These are phyloP conservation scores for Ogataea paradorogensis DNA, from an alignment of 805 yeast genomes.

Conservation along the genomic window DNA sequence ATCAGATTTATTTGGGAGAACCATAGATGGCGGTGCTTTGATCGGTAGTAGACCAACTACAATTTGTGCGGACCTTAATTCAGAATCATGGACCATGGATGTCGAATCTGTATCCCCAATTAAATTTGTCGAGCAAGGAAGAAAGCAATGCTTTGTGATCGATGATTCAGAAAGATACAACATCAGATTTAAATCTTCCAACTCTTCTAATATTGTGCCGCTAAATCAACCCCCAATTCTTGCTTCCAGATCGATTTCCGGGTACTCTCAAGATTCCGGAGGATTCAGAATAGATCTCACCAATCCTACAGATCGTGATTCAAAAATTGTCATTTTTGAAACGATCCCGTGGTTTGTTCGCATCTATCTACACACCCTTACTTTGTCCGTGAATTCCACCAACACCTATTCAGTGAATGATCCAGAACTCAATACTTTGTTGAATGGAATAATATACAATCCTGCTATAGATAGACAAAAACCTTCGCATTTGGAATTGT, in stretches of 20 bases:
- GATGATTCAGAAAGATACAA: conserved; percentile 31
- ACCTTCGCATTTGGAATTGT: conserved; percentile 80
- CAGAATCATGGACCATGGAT: conserved; percentile 42
- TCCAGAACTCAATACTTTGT: conserved; percentile 33
- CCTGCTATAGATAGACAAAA: conserved; percentile 80
- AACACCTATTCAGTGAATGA: conserved; percentile 23
- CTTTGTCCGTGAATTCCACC: conserved; percentile 32
- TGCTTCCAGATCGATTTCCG: conserved; percentile 85
- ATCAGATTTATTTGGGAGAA: conserved; percentile 66
- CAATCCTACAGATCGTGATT: conserved; percentile 56
- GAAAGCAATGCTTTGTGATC: conserved; percentile 25
- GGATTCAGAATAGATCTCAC: conserved; percentile 76
- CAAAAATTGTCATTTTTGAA: conserved; percentile 66
- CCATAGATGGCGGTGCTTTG: conserved; percentile 61
- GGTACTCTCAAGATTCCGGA: conserved; percentile 88
- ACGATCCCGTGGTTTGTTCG: conserved; percentile 92
- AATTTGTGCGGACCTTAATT: conserved; percentile 42
- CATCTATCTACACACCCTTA: conserved; percentile 69
- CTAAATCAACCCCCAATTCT: conserved; percentile 55
- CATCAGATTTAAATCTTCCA: conserved; percentile 40
- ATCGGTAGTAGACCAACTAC: conserved; percentile 44
- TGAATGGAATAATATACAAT: conserved; percentile 56
- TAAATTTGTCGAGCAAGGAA: background rate
- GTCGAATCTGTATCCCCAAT: conserved; percentile 10
- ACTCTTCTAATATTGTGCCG: conserved; percentile 43